Conservation (phyloP, 768 basidiomycete species). For the Mycena crocata region DNA sequence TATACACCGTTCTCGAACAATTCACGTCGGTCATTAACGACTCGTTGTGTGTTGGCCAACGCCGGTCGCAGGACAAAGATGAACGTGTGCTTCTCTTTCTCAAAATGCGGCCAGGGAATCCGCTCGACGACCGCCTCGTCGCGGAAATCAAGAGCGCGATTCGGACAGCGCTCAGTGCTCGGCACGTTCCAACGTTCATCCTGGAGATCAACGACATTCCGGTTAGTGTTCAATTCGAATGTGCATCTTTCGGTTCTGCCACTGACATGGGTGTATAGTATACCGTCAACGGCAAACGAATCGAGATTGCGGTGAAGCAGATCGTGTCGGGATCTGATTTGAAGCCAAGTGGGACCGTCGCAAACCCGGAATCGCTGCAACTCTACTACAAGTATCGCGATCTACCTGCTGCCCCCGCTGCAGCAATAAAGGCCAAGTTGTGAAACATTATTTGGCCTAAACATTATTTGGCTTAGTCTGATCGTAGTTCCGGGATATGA, state of each 20-base stretch:
- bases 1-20: constrained; percentile 77
- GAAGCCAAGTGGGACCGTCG: constrained; percentile 79
- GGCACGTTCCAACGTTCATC: constrained; percentile 81
- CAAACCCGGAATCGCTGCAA: constrained; percentile 75
- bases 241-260: neutral
- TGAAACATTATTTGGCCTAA: neutral
- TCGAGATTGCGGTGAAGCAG: constrained; percentile 84
- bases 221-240: constrained; percentile 52
- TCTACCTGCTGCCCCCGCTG: constrained; percentile 37
- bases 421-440: constrained; percentile 25
- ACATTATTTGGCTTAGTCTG: too few species aligned
- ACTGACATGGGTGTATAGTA: constrained; percentile 56
- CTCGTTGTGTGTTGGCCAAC: constrained; percentile 79
- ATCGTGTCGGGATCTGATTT: constrained; percentile 76
- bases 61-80: constrained; percentile 69
- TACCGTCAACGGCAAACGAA: constrained; percentile 82
- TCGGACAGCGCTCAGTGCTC: constrained; percentile 67
- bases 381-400: constrained; percentile 73
- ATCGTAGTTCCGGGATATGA: too few species aligned
- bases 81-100: constrained; percentile 84
- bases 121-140: constrained; percentile 57
- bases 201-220: constrained; percentile 76
- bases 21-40: constrained; percentile 71
- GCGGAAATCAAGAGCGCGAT: constrained; percentile 68
- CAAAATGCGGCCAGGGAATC: constrained; percentile 66